Evolutionary conservation across 257 asterid species (phyloP).

Genomic region (Eucommia ulmoides): DNA sequence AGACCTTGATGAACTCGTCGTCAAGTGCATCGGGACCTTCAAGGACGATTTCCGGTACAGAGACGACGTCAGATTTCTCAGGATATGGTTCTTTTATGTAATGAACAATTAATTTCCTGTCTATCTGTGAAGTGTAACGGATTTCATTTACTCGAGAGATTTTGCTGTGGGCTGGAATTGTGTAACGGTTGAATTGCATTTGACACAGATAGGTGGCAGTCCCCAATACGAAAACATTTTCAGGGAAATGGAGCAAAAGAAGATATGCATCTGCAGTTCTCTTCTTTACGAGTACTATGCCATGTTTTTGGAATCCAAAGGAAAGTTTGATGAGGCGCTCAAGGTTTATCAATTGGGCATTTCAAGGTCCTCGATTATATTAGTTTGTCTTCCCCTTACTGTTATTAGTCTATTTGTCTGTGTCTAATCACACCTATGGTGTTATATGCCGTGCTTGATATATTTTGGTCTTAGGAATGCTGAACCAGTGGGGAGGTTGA

Average conservation of each 20-base stretch:
- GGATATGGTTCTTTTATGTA: constrained; percentile 90
- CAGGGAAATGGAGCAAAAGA: constrained; percentile 48
- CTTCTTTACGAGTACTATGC: constrained; percentile 71
- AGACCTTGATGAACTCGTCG: constrained; percentile 33
- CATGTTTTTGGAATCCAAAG: constrained; percentile 63
- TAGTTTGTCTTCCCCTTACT: neutral
- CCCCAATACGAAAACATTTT: constrained; percentile 49
- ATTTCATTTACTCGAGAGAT: neutral
- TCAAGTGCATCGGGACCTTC: constrained; percentile 44
- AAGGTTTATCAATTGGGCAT: constrained; percentile 72
- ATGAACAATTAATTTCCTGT: too few relatives aligned
- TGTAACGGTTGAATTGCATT: constrained; percentile 4
- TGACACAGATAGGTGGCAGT: constrained; percentile 68
- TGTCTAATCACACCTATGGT: neutral
- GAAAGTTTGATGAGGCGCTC: constrained; percentile 63
- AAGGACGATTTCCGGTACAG: constrained; percentile 53
- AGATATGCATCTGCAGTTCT: constrained; percentile 50
- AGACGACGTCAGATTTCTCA: constrained; percentile 81
- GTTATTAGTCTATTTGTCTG: neutral
- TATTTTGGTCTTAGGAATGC: constrained; percentile 41
- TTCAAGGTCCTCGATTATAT: constrained; percentile 44
- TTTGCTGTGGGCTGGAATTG: neutral
- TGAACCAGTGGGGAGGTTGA: constrained; percentile 76
- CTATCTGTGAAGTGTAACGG: too few relatives aligned
- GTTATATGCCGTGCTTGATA: constrained; percentile 2